These are phyloP conservation scores for Colletotrichum godetiae DNA, from an alignment of 2,329 filamentous ascomycete species.

Conservation along the genomic window DNA sequence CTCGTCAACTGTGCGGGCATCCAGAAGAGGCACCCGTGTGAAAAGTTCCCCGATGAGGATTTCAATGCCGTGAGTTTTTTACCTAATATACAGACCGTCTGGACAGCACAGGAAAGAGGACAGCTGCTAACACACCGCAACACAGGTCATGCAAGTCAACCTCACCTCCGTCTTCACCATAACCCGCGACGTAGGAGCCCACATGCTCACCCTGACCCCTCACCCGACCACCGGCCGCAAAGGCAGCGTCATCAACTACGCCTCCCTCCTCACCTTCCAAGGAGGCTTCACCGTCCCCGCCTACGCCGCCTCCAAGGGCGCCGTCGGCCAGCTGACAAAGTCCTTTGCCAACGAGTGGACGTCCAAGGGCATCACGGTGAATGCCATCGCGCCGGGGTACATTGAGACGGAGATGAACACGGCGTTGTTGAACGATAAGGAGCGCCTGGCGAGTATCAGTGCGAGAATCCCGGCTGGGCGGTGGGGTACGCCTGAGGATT, in stretches of 20 bases:
- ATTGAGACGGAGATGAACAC: slow-evolving; percentile 96
- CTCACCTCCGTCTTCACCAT: slow-evolving; percentile 84
- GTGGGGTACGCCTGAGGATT: slow-evolving; percentile 88
- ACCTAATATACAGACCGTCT: too few species aligned
- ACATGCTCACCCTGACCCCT: slow-evolving; percentile 74
- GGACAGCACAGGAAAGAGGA: too few species aligned
- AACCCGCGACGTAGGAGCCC: slow-evolving; percentile 79
- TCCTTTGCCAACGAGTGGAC: slow-evolving; percentile 90
- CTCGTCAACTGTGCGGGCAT: slow-evolving; percentile 90
- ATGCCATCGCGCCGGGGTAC: slow-evolving; percentile 90
- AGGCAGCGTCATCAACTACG: slow-evolving; percentile 86
- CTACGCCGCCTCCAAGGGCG: slow-evolving; percentile 88
- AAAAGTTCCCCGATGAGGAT: slow-evolving; percentile 80
- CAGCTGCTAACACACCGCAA: neutral
- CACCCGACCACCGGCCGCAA: slow-evolving; percentile 63
- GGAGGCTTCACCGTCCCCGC: slow-evolving; percentile 90
- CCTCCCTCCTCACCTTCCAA: slow-evolving; percentile 83
- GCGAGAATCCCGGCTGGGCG: slow-evolving; percentile 84
- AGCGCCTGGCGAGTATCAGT: slow-evolving; percentile 78
- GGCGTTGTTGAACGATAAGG: slow-evolving; percentile 79
- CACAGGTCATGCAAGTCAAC: slow-evolving; percentile 84
- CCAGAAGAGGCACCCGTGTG: slow-evolving; percentile 80
- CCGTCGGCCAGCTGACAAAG: slow-evolving; percentile 86
- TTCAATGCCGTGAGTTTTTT: slow-evolving; percentile 70
- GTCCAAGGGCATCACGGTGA: slow-evolving; percentile 81